Conservation (phyloP, 495 filamentous ascomycete species). For the Aspergillus mulundensis region DNA sequence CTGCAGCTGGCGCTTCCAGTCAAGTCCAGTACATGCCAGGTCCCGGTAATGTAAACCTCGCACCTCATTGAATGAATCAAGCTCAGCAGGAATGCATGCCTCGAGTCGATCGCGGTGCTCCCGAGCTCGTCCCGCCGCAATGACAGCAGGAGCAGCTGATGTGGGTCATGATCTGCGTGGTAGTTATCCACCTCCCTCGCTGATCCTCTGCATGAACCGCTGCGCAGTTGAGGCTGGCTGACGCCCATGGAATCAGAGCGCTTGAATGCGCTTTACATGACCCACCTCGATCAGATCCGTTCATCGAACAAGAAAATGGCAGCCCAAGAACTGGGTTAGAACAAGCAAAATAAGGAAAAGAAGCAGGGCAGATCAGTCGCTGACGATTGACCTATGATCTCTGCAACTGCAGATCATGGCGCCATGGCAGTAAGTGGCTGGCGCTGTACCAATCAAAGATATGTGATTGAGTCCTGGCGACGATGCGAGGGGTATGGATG, state of each 20-base stretch:
- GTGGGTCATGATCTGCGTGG: background rate
- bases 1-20: background rate
- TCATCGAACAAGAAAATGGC: background rate
- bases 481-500: background rate
- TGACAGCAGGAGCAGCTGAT: background rate
- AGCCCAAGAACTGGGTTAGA: background rate
- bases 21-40: background rate
- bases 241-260: background rate
- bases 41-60: background rate
- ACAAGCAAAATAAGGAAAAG: background rate
- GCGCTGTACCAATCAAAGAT: background rate
- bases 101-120: background rate
- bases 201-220: background rate
- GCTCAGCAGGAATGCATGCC: background rate
- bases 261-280: background rate
- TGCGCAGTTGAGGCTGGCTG: background rate
- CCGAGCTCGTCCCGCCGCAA: background rate
- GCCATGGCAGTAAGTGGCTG: background rate
- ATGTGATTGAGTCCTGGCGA: background rate
- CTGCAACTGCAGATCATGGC: constrained; percentile 2
- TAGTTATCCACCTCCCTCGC: background rate
- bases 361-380: background rate
- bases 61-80: background rate
- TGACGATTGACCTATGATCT: background rate
- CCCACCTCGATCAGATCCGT: background rate